phyloP scores from a whole-genome alignment of 1,284 basidiomycete genomes.

The Melanopsichium pennsylvanicum region DNA sequence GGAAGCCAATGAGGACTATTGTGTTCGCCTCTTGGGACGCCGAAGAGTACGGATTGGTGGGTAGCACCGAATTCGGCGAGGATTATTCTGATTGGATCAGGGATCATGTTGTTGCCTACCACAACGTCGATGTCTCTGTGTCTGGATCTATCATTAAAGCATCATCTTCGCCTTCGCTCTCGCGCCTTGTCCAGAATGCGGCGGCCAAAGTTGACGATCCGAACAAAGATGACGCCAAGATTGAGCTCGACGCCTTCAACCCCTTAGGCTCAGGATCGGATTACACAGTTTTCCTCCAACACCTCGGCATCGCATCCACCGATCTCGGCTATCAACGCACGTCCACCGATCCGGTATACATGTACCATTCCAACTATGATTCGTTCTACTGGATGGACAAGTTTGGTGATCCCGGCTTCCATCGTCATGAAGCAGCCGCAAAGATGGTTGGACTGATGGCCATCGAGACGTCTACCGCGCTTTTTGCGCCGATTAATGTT shows the following conservation, averaged over 20 bases:
- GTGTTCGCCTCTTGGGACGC: constrained; percentile 92
- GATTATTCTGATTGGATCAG: constrained; percentile 84
- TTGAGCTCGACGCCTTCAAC: constrained; percentile 20
- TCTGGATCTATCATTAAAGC: constrained; percentile 74
- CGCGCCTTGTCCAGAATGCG: constrained; percentile 75
- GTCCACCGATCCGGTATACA: constrained; percentile 46
- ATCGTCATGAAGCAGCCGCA: constrained; percentile 76
- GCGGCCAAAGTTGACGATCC: constrained; percentile 72
- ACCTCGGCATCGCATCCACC: constrained; percentile 66
- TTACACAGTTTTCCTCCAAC: constrained; percentile 77
- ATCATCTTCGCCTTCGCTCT: constrained; percentile 77
- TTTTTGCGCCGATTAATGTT: constrained; percentile 76
- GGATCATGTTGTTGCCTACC: constrained; percentile 81
- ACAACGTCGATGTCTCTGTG: constrained; percentile 81
- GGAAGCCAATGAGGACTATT: constrained; percentile 87
- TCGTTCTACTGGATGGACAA: constrained; percentile 77
- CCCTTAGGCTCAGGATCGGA: constrained; percentile 71
- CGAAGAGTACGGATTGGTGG: constrained; percentile 89
- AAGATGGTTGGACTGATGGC: constrained; percentile 69
- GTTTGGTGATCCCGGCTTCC: constrained; percentile 79
- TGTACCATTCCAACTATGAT: constrained; percentile 79
- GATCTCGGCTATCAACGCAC: constrained; percentile 65
- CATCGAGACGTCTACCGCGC: constrained; percentile 73
- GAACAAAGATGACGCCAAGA: constrained; percentile 23
- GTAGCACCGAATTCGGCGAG: constrained; percentile 87